Evolutionary conservation across 768 basidiomycete species (phyloP).

Genomic region (Panaeolus cyanescens): DNA sequence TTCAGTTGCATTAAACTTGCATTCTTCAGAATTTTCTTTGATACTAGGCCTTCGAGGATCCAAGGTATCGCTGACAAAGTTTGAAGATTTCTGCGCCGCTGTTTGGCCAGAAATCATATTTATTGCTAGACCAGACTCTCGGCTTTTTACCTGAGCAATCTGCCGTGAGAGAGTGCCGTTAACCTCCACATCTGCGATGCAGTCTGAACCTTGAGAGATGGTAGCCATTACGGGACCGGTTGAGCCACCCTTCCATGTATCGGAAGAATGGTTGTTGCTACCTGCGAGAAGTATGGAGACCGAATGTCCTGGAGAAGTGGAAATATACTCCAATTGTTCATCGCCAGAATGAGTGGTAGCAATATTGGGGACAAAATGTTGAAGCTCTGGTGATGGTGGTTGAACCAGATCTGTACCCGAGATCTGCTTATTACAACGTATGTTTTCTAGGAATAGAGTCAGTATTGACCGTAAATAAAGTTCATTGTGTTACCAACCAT

Average conservation of each 20-base stretch:
- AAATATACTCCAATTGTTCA: not conserved
- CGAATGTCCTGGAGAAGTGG: not conserved
- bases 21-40: not conserved
- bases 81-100: constrained; percentile 10
- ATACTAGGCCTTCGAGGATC: not conserved
- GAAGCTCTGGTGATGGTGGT: not conserved
- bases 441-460: not conserved
- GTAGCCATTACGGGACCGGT: not conserved
- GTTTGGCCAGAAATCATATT: not conserved
- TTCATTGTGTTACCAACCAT: not conserved
- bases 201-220: constrained; percentile 13
- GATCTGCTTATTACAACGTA: not conserved
- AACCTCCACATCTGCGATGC: constrained; percentile 17
- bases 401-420: not conserved
- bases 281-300: not conserved
- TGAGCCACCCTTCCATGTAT: not conserved
- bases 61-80: not conserved
- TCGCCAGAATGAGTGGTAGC: not conserved
- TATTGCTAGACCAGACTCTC: not conserved
- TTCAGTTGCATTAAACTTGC: not conserved
- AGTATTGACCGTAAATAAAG: not conserved
- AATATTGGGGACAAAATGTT: not conserved
- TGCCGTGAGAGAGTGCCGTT: constrained; percentile 23
- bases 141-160: not conserved
- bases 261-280: not conserved